Base-by-base conservation (phyloP, 2,329 filamentous ascomycete species). In the Acephala macrosclerotiorum region DNA sequence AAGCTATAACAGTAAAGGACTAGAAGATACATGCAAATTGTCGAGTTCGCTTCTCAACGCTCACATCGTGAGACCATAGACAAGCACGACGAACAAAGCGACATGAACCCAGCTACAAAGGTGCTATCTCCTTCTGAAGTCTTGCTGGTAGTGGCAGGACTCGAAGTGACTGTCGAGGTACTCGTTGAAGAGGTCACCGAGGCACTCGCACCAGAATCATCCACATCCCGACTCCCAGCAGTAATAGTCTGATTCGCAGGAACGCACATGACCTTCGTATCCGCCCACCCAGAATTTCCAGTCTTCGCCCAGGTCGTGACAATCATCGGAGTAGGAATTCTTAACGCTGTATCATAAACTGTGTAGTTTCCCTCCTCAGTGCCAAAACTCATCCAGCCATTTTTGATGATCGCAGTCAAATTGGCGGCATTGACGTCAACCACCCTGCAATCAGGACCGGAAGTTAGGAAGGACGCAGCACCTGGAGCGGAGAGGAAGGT, bases 211-310 rank as follows among this genome's bases (percentile, higher is more conserved):
- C 16, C 16, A 42, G 40, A 12, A 6, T 12, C 40, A 42, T 42
- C 40, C 22, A 47, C 38, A 60, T 60, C 42, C n/a, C 57, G 36
- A 35, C 57, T 60, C 9, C 57, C 57, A 45, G 57, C 22, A 16
- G 36, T 20, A 6, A 47, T 47, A 9, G 40, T 60, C 55, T 58
- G 55, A 20, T 60, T 60, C 11, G 11, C 57, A 4, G 57, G 40
- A 26, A 60, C 57, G 18, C 57, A 60, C 40, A 60, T 20, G 22
- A 60, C 11, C 38, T 60, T 45, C 18, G 40, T 47, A n/a, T 60
- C 40, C 22, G 42, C 57, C 57, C 22, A 29, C n/a, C 22, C 26
- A 18, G 38, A 26, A 16, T 35, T 42, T 35, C 38, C 38, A 4
- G 35, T 14, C 29, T 60, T 60, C 20, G 40, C 12, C 57, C 57